Evolutionary conservation across 805 yeast species (phyloP).

Genomic region (Candida alai): DNA sequence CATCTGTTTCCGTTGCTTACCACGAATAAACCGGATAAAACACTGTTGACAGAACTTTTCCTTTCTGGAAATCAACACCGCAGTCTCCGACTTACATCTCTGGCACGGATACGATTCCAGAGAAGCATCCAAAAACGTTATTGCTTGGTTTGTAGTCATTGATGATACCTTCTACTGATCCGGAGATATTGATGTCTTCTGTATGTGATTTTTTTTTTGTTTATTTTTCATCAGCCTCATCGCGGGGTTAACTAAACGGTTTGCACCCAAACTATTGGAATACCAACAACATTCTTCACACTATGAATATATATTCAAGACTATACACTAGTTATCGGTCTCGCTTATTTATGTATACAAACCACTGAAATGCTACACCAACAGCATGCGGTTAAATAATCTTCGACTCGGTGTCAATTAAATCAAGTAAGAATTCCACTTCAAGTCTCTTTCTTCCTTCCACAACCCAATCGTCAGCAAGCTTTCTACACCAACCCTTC

Average conservation of each 20-base stretch:
- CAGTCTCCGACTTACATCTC: slow-evolving; percentile 45
- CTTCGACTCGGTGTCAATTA: slow-evolving; percentile 63
- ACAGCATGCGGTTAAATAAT: slow-evolving; percentile 20
- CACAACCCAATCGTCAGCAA: slow-evolving; percentile 87
- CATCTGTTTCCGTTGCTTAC: slow-evolving; percentile 81
- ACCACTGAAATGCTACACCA: background rate
- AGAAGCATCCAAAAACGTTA: background rate
- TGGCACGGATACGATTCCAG: slow-evolving; percentile 29
- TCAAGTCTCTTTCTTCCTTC: slow-evolving; percentile 90
- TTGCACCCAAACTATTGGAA: slow-evolving; percentile 1
- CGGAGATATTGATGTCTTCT: too few relatives aligned
- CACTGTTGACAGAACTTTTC: slow-evolving; percentile 66
- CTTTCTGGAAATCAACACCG: slow-evolving; percentile 51
- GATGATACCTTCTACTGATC: too few relatives aligned
- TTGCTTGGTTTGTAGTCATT: background rate
- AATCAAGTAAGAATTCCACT: slow-evolving; percentile 71
- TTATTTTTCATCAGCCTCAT: slow-evolving; percentile 1
- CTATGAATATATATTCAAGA: too few relatives aligned
- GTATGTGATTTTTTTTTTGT: background rate
- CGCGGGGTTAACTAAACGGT: background rate
- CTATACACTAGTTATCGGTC: too few relatives aligned
- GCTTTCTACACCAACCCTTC: slow-evolving; percentile 88
- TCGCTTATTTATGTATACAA: background rate
- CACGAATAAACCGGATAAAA: slow-evolving; percentile 66
- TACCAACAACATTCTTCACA: too few relatives aligned